Evolutionary conservation across 495 filamentous ascomycete genomes (phyloP).

Genomic region (Penicillium ucsense): DNA sequence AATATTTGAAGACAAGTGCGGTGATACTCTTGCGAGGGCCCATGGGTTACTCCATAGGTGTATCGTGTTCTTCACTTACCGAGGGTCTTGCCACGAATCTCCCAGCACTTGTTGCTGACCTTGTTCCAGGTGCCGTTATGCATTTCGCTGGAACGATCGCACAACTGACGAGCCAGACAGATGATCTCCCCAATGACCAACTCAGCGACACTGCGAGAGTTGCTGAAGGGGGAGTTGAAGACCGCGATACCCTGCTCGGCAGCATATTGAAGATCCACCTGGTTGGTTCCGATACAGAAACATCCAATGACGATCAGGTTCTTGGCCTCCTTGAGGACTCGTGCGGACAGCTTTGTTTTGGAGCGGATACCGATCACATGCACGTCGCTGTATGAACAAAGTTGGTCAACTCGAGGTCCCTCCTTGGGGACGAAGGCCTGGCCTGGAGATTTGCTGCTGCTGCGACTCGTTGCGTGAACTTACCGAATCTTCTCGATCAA

Average conservation of each 20-base stretch:
- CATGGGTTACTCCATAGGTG: too few species aligned
- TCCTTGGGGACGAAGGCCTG: too few species aligned
- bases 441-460: too few species aligned
- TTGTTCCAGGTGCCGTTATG: conserved; percentile 97
- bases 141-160: conserved; percentile 90
- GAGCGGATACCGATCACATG: conserved; percentile 98
- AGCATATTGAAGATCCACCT: conserved; percentile 89
- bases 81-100: conserved; percentile 93
- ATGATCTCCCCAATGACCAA: conserved; percentile 93
- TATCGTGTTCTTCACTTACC: conserved; percentile 36
- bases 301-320: conserved; percentile 94
- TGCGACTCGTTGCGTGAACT: not conserved
- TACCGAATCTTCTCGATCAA: conserved; percentile 95
- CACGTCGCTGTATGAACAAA: conserved; percentile 53
- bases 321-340: conserved; percentile 78
- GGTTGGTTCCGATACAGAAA: conserved; percentile 99
- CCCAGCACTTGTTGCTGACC: conserved; percentile 92
- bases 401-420: too few species aligned
- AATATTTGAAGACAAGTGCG: too few species aligned
- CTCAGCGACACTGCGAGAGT: conserved; percentile 94
- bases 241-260: conserved; percentile 89
- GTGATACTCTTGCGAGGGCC: too few species aligned
- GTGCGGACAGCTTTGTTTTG: conserved; percentile 86
- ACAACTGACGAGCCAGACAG: conserved; percentile 77
- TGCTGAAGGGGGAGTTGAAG: conserved; percentile 98